A percentile compares a stretch with the other conserved stretches of the same genome.
These are phyloP conservation scores for Clarireedia monteithiana DNA, from an alignment of 2,329 filamentous ascomycete species.

Conservation along the genomic window DNA sequence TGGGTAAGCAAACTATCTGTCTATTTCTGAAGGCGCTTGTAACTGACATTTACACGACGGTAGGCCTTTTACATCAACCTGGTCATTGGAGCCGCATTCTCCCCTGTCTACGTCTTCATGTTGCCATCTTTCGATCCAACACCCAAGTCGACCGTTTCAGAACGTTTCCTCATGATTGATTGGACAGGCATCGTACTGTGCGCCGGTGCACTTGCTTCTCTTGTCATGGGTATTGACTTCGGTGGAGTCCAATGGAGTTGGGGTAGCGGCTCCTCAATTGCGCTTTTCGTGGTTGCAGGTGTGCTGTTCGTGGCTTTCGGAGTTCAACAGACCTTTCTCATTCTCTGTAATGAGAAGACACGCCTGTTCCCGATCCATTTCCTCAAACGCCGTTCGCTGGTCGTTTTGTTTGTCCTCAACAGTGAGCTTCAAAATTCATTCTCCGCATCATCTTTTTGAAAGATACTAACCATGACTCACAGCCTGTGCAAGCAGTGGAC, in stretches of 20 bases:
- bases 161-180: slow-evolving; percentile 22
- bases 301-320: slow-evolving; percentile 21
- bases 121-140: background rate
- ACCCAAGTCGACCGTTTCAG: background rate
- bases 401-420: background rate
- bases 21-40: too few relatives aligned
- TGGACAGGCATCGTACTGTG: slow-evolving; percentile 25
- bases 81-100: background rate
- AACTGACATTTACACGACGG: too few relatives aligned
- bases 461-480: slow-evolving; percentile 17
- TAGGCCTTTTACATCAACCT: background rate
- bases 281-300: slow-evolving; percentile 35
- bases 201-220: slow-evolving; percentile 13
- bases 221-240: slow-evolving; percentile 1
- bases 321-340: slow-evolving; percentile 13
- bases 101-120: background rate
- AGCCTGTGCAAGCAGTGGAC: slow-evolving; percentile 27
- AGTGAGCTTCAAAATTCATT: slow-evolving; percentile 10
- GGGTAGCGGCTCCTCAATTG: slow-evolving; percentile 12
- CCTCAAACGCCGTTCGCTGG: slow-evolving; percentile 2
- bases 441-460: background rate
- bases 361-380: slow-evolving; percentile 18
- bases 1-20: slow-evolving; percentile 25
- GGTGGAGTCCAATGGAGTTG: background rate
- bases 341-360: slow-evolving; percentile 13